A percentile compares a stretch with the other conserved stretches of the same genome.
Conservation (phyloP, 495 filamentous ascomycete species). For the Jackrogersella minutella region DNA sequence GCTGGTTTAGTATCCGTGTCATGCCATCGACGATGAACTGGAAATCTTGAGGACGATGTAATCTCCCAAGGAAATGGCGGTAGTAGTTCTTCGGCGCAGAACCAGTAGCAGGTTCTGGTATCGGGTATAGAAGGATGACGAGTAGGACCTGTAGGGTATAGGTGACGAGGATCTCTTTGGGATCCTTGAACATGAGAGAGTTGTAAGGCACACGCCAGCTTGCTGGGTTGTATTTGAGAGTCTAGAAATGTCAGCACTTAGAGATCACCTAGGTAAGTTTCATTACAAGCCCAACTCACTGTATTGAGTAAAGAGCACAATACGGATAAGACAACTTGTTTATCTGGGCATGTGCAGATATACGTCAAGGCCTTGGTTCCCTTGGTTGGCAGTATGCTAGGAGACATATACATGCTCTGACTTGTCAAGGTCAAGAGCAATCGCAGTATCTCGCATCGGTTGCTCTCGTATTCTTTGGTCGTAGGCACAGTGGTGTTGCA, state of each 20-base stretch:
- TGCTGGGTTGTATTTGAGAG: conserved; percentile 95
- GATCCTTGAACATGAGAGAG: conserved; percentile 90
- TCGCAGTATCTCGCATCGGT: conserved; percentile 88
- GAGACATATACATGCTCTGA: conserved; percentile 91
- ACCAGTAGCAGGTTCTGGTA: conserved; percentile 75
- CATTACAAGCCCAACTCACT: conserved; percentile 58
- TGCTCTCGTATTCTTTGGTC: conserved; percentile 88
- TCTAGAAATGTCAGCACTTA: conserved; percentile 59
- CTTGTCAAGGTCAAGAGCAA: conserved; percentile 85
- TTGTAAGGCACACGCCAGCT: conserved; percentile 96
- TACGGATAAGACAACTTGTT: conserved; percentile 87
- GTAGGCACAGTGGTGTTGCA: conserved; percentile 90
- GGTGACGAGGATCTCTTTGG: conserved; percentile 89
- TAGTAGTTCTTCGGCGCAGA: conserved; percentile 82
- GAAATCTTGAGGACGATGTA: conserved; percentile 96
- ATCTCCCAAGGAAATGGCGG: conserved; percentile 86
- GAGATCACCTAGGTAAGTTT: neutral
- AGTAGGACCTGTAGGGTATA: conserved; percentile 93
- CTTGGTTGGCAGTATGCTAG: conserved; percentile 81
- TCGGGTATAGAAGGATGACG: conserved; percentile 85
- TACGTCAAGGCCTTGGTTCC: conserved; percentile 90
- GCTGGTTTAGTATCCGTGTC: conserved; percentile 91
- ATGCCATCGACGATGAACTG: conserved; percentile 97
- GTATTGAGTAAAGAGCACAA: conserved; percentile 96
- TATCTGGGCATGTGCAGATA: conserved; percentile 83